phyloP scores from a whole-genome alignment of 176 grass and related monocot species.

The Saccharum officinarum region DNA sequence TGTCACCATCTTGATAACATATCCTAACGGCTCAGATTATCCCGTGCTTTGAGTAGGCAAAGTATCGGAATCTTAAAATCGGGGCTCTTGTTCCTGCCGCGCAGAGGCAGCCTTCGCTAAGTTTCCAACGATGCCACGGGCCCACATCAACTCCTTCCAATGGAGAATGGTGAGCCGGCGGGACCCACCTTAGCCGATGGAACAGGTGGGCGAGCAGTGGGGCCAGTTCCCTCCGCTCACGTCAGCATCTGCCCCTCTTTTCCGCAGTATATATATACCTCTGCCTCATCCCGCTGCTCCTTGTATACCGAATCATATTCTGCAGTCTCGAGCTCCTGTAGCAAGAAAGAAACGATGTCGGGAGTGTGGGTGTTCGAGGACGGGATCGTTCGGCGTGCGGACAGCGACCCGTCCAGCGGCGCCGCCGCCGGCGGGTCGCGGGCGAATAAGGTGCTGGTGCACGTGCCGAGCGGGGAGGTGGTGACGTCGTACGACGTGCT shows the following conservation, averaged over 20 bases:
- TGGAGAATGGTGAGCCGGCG: not conserved
- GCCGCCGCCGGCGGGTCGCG: not conserved
- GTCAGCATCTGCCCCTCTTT: not conserved
- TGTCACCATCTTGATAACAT: not conserved
- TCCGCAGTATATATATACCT: constrained; percentile 50
- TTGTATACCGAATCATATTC: not conserved
- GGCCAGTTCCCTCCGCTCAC: not conserved
- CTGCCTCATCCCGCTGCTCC: not conserved
- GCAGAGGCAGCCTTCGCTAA: not conserved
- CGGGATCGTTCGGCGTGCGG: constrained; percentile 59
- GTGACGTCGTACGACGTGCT: constrained; percentile 73
- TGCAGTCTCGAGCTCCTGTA: not conserved
- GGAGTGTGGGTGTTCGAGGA: constrained; percentile 85
- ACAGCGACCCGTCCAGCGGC: constrained; percentile 33
- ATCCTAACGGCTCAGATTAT: not conserved
- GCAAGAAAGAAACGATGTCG: constrained; percentile 47
- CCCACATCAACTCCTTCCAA: constrained; percentile 28
- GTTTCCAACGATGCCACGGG: constrained; percentile 34
- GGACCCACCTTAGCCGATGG: constrained; percentile 62
- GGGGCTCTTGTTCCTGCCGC: not conserved
- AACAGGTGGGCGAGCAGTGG: constrained; percentile 17
- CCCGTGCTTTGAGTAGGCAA: not conserved
- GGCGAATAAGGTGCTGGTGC: constrained; percentile 58
- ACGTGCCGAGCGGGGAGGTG: constrained; percentile 70
- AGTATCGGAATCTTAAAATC: not conserved